Base-by-base conservation (phyloP, 306 rosid genomes). In the Senna siamea region DNA sequence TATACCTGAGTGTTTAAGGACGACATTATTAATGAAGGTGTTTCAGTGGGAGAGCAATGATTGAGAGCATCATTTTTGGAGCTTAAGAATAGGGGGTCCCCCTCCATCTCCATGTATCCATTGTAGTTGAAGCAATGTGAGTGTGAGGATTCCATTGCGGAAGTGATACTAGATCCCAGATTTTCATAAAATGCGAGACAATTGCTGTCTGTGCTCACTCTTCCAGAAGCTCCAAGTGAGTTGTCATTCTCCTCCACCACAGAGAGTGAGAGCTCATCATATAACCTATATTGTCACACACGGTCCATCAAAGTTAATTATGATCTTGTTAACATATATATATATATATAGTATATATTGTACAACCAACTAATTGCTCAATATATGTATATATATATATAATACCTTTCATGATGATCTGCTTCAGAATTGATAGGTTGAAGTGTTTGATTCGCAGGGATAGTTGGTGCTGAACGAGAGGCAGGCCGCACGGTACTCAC, bases 171-270 rank as follows among this genome's bases (percentile, higher is more conserved):
- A 17, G 44, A n/a, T 5, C 53, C 73, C 54, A 75, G 28, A 51
- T 23, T 67, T 43, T 76, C 74, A 48, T 71, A 81, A 46, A 79
- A 85, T 14, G 82, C 18, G 35, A 63, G 15, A 59, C 9, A 59
- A 47, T 38, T 56, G 71, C 80, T 71, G 18, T 78, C 79, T 2
- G 83, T 75, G 66, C 85, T 80, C 20, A 26, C 46, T 35, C 80
- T 77, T 74, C 23, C 80, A 4, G 84, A 52, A 73, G 73, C 57
- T 46, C 32, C 28, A 46, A 73, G 15, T 11, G 79, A 65, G 44
- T 38, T 60, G 22, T 78, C 83, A 53, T 30, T 48, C 9, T 73
- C 77, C 6, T 3, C 20, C 11, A 12, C 73, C 9, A 43, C 4
- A 7, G 15, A 43, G 4, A 51, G 11, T 4, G 78, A 52, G 34